A percentile compares a stretch with the other conserved stretches of the same genome.
phyloP scores from a whole-genome alignment of 116 monocot species.

The Zostera marina region DNA sequence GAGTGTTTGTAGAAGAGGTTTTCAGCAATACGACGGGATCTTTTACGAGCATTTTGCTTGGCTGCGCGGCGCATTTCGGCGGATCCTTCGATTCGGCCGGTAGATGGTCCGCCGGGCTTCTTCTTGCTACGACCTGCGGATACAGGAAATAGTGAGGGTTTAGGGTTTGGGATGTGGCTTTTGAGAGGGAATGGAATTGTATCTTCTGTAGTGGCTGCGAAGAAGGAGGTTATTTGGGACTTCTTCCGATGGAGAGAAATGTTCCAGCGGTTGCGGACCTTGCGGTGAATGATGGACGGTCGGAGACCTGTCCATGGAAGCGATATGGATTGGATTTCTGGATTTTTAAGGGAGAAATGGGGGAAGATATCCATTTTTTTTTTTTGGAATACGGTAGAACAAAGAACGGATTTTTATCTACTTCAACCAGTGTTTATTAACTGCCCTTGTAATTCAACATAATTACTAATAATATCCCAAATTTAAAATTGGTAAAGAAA shows the following conservation, averaged over 20 bases:
- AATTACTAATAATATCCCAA: no score
- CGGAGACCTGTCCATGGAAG: no score
- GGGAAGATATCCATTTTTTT: no score
- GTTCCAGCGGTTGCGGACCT: no score
- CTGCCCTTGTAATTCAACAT: no score
- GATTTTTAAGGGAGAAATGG: no score
- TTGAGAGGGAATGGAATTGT: background rate
- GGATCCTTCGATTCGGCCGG: conserved; percentile 78
- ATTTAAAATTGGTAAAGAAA: no score
- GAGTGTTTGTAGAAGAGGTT: conserved; percentile 64
- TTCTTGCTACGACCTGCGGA: conserved; percentile 84
- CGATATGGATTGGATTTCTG: no score
- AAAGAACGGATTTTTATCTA: no score
- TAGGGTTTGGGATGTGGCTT: background rate
- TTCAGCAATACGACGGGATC: conserved; percentile 41
- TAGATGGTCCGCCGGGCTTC: conserved; percentile 23
- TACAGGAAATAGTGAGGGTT: background rate
- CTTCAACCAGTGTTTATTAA: no score
- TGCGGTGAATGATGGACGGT: no score
- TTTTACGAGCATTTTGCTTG: conserved; percentile 39
- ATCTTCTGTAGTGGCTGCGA: background rate
- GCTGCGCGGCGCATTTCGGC: conserved; percentile 66
- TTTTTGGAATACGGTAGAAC: no score
- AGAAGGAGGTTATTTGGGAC: background rate
- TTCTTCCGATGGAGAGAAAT: background rate